A percentile compares a stretch with the other conserved stretches of the same genome.
phyloP scores from a whole-genome alignment of 139 green algal species.

The Auxenochlorella pyrenoidosa region DNA sequence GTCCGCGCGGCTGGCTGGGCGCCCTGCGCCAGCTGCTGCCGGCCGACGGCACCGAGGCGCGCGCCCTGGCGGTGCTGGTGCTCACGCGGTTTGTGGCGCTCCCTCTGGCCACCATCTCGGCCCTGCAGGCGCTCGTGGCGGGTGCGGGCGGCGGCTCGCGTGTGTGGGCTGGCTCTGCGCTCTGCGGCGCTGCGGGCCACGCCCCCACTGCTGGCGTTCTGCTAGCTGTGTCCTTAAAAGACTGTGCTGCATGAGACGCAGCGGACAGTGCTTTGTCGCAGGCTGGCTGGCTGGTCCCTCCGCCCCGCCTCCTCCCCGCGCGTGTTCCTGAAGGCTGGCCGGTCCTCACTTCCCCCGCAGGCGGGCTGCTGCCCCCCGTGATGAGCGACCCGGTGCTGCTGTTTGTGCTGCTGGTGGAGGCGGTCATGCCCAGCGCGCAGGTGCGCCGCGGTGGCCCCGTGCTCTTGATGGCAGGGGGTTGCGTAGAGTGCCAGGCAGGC shows the following conservation, averaged over 20 bases:
- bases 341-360: not conserved
- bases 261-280: not conserved
- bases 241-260: too few relatives aligned
- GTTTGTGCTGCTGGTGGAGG: slow-evolving; percentile 58
- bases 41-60: slow-evolving; percentile 38
- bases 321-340: too few relatives aligned
- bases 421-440: slow-evolving; percentile 70
- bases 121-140: slow-evolving; percentile 32
- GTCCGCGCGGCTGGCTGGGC: slow-evolving; percentile 21
- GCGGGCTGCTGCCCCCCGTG: slow-evolving; percentile 25
- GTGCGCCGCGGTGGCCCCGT: too few relatives aligned
- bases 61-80: slow-evolving; percentile 49
- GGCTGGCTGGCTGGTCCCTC: not conserved
- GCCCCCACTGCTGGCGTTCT: not conserved
- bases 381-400: slow-evolving; percentile 55
- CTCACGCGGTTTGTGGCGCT: slow-evolving; percentile 59
- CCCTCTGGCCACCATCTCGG: slow-evolving; percentile 44
- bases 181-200: not conserved
- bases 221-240: not conserved
- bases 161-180: not conserved
- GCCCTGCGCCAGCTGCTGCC: slow-evolving; percentile 27
- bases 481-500: too few relatives aligned
- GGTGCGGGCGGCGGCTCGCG: not conserved
- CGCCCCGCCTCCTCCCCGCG: too few relatives aligned
- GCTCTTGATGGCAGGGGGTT: too few relatives aligned